Conservation (phyloP, 306 rosid genomes). For the Rosa persica region DNA sequence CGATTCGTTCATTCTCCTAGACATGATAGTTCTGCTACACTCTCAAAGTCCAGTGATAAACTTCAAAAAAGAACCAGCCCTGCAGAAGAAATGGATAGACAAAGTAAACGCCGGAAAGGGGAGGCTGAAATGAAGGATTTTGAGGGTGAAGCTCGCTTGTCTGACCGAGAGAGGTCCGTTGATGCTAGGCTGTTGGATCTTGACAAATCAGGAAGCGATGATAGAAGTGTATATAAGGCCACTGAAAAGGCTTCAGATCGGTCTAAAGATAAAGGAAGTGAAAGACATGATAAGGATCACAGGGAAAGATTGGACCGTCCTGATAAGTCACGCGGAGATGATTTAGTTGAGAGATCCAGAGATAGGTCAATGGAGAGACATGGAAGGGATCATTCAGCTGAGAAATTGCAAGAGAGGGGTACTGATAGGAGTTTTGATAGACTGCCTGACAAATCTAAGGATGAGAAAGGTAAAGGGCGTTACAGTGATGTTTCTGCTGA, state of each 20-base stretch:
- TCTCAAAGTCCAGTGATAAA: conserved; percentile 74
- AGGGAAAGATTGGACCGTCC: conserved; percentile 81
- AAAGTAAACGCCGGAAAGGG: conserved; percentile 86
- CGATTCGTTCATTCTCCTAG: conserved; percentile 81
- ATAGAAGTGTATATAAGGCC: conserved; percentile 52
- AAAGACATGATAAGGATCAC: conserved; percentile 84
- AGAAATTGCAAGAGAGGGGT: conserved; percentile 74
- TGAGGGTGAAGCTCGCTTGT: conserved; percentile 65
- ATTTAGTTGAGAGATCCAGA: conserved; percentile 65
- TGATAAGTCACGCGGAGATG: conserved; percentile 89
- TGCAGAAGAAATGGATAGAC: conserved; percentile 89
- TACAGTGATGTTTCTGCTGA: conserved; percentile 62
- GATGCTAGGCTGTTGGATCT: conserved; percentile 63
- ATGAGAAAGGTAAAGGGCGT: conserved; percentile 77
- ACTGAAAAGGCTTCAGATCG: conserved; percentile 77
- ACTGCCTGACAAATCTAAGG: conserved; percentile 77
- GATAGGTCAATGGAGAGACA: conserved; percentile 90
- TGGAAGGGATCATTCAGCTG: conserved; percentile 91
- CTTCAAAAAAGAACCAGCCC: conserved; percentile 85
- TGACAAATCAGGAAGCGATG: conserved; percentile 71
- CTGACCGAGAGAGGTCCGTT: conserved; percentile 77
- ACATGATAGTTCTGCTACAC: conserved; percentile 52
- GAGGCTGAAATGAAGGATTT: conserved; percentile 71
- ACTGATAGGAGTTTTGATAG: conserved; percentile 73
- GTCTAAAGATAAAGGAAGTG: conserved; percentile 77